phyloP scores from a whole-genome alignment of 208 protist genomes.

The Wallacemonas sp. region DNA sequence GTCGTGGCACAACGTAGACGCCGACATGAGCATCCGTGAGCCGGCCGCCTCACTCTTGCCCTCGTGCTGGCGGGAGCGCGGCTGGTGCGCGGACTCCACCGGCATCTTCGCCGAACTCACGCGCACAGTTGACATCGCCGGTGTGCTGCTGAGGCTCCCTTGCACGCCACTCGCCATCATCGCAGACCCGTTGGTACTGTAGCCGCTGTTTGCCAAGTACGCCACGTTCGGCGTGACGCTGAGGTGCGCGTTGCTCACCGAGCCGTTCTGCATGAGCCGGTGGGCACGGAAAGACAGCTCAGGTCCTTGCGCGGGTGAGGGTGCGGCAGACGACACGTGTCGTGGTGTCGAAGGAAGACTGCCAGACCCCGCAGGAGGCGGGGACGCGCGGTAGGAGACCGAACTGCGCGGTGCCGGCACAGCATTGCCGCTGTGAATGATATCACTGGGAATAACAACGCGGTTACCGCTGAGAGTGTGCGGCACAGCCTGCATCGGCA shows the following conservation, averaged over 20 bases:
- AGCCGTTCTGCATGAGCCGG: not conserved
- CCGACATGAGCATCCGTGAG: not conserved
- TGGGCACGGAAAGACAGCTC: constrained; percentile 5
- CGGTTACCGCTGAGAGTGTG: too few species aligned
- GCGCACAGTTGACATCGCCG: not conserved
- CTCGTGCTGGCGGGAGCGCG: not conserved
- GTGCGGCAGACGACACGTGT: too few species aligned
- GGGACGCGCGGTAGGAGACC: not conserved
- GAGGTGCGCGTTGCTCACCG: constrained; percentile 10
- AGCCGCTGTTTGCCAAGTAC: not conserved
- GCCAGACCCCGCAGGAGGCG: not conserved
- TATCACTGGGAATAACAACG: too few species aligned
- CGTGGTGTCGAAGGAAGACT: constrained; percentile 5
- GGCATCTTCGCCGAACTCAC: not conserved
- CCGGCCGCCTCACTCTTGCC: too few species aligned
- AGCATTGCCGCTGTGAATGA: too few species aligned
- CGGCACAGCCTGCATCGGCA: not conserved
- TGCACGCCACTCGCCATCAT: too few species aligned
- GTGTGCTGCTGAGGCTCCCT: too few species aligned
- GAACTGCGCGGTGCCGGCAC: constrained; percentile 4
- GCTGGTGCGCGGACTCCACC: not conserved
- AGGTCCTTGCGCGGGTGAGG: not conserved
- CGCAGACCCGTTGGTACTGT: too few species aligned
- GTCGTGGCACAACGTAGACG: not conserved
- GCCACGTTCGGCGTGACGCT: not conserved